Evolutionary conservation across 805 yeast species (phyloP), one percentile per base, ranked within the genome.

Genomic region (Yarrowia phangngaensis): DNA sequence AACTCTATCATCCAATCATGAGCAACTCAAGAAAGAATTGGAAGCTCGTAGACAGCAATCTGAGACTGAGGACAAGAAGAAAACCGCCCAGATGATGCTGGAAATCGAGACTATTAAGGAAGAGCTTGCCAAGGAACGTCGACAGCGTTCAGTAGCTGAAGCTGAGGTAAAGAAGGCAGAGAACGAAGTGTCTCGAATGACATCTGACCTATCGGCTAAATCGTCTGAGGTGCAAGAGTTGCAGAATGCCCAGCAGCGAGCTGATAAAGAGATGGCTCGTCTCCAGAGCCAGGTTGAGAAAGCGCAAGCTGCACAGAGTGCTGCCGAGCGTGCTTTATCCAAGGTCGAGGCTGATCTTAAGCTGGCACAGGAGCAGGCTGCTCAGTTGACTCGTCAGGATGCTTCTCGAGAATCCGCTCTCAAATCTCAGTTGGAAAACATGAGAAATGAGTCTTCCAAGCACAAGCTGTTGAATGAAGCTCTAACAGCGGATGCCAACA

Each of bases 1-100:
- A 19, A 38, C 43, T 9, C 53, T 57, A 12, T 41, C 40, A 13
- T 41, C 32, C 20, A 48, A 41, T 20, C 47, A 47, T 22, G 15
- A 41, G 7, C 33, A 36, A 14, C 60, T 78, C 17, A 74, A 76
- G 53, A 71, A 69, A 29, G 76, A 41, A 35, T 35, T 41, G 15
- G 48, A 29, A 22, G 23, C 27, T 3, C 27, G 48, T 6, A 20
- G 35, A 0, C 48, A 41, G 22, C 35, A 41, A 31, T 41, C 48
- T 9, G 48, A 16, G 22, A 47, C 56, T 9, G 56, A 54, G 23
- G 52, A 56, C 30, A 48, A 36, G 28, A 53, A 57, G 29, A 35
- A 52, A 22, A 40, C 50, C 7, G 45, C 56, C 33, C 55, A 58
- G 24, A 48, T 52, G 15, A 46, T 51, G 49, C 48, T 55, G 16